Evolutionary conservation across 371 early-diverging fungal genomes (phyloP).

Genomic region (Thermomucor indicae-seudaticae): DNA sequence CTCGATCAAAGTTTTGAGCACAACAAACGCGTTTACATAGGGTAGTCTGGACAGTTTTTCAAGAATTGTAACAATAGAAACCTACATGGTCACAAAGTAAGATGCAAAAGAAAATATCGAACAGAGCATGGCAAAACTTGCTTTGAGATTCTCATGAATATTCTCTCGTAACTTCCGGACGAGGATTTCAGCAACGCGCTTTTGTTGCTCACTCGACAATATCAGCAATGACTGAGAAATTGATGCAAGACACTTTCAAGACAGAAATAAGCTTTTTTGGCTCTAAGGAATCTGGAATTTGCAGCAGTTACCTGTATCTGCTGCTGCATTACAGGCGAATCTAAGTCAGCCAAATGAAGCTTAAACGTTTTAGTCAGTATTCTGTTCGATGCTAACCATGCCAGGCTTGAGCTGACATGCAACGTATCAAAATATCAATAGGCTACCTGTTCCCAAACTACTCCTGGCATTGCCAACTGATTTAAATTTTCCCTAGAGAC

Average conservation of each 20-base stretch:
- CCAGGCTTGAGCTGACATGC: too few species aligned
- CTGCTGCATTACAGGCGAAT: too few species aligned
- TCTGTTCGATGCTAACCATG: too few species aligned
- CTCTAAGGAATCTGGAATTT: neutral
- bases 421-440: too few species aligned
- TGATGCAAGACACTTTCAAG: neutral
- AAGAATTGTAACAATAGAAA: neutral
- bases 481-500: too few species aligned
- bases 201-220: neutral
- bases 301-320: neutral
- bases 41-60: neutral
- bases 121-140: neutral
- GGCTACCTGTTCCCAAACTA: too few species aligned
- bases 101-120: neutral
- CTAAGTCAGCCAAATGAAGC: too few species aligned
- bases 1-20: neutral
- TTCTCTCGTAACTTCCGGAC: neutral
- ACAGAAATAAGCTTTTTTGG: neutral
- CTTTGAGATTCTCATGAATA: neutral
- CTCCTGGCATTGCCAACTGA: too few species aligned
- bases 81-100: neutral
- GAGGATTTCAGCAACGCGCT: neutral
- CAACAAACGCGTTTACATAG: neutral
- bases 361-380: too few species aligned
- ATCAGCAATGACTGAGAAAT: neutral